Conservation (phyloP, 768 basidiomycete species). For the Boletus tylopilopsis region DNA sequence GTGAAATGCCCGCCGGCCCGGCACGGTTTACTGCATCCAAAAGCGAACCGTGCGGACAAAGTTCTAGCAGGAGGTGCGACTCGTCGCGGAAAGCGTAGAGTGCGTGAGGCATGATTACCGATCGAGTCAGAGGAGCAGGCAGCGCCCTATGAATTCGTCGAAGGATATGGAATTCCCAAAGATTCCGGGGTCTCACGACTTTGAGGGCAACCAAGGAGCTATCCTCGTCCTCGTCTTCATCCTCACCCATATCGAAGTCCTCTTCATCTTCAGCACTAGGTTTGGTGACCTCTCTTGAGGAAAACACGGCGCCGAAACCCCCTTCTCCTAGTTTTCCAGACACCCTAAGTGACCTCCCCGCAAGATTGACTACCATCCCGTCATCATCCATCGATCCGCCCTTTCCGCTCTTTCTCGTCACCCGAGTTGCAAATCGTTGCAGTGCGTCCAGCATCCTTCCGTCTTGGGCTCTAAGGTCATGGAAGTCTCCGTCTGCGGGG, state of each 20-base stretch:
- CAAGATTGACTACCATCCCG: conserved; percentile 55
- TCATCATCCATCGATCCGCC: conserved; percentile 34
- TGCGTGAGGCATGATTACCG: conserved; percentile 72
- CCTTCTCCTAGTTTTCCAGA: conserved; percentile 93
- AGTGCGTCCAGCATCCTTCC: conserved; percentile 62
- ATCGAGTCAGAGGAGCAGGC: conserved; percentile 52
- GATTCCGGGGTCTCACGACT: conserved; percentile 79
- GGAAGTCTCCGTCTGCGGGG: conserved; percentile 56
- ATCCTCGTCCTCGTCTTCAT: conserved; percentile 53
- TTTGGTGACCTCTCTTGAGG: conserved; percentile 54
- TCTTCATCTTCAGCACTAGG: conserved; percentile 43
- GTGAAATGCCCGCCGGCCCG: conserved; percentile 65
- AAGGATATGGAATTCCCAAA: conserved; percentile 93
- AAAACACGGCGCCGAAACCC: conserved; percentile 95
- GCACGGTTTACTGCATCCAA: conserved; percentile 91
- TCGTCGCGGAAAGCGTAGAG: conserved; percentile 87
- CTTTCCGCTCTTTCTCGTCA: conserved; percentile 32
- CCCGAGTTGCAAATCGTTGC: conserved; percentile 64
- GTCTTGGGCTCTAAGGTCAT: conserved; percentile 53
- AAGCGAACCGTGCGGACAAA: conserved; percentile 88
- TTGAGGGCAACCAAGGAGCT: conserved; percentile 77
- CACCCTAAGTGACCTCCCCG: conserved; percentile 63
- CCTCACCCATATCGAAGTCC: conserved; percentile 42
- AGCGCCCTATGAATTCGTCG: conserved; percentile 71
- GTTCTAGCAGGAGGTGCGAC: conserved; percentile 83